A percentile compares a stretch with the other conserved stretches of the same genome.
phyloP scores from a whole-genome alignment of 176 grass and related monocot genomes.

The Triticum monococcum region DNA sequence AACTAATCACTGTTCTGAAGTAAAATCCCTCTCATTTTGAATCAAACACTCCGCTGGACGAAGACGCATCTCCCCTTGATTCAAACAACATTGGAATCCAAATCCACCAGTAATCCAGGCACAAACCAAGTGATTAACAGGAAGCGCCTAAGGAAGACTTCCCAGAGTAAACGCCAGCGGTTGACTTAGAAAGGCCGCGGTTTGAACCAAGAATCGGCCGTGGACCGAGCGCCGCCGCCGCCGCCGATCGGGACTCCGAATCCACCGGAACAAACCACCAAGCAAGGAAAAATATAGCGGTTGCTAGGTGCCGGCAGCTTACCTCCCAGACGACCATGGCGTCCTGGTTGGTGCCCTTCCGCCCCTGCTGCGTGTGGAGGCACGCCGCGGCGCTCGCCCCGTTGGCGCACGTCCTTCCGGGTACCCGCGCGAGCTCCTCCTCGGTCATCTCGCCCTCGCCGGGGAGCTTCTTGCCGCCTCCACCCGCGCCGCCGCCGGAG shows the following conservation, averaged over 20 bases:
- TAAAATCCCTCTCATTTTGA: slow-evolving; percentile 21
- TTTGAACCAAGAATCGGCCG: slow-evolving; percentile 33
- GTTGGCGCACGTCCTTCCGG: slow-evolving; percentile 74
- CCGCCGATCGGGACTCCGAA: slow-evolving; percentile 8
- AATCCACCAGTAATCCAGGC: slow-evolving; percentile 20
- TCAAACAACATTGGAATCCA: slow-evolving; percentile 17
- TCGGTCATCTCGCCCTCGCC: slow-evolving; percentile 43
- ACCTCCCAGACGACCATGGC: slow-evolving; percentile 98
- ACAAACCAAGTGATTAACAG: slow-evolving; percentile 19
- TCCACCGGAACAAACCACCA: slow-evolving; percentile 21
- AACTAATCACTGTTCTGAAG: slow-evolving; percentile 5
- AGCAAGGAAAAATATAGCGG: not conserved
- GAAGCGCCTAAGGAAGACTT: slow-evolving; percentile 7
- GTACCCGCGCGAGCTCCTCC: slow-evolving; percentile 61
- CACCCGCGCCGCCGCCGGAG: slow-evolving; percentile 19
- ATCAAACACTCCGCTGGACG: not conserved
- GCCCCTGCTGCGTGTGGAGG: slow-evolving; percentile 95
- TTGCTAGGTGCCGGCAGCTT: not conserved
- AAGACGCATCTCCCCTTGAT: not conserved
- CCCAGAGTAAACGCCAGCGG: slow-evolving; percentile 19
- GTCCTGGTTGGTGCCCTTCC: slow-evolving; percentile 98
- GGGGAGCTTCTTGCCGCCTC: slow-evolving; percentile 26
- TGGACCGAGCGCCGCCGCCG: not conserved
- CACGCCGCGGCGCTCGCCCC: slow-evolving; percentile 59
- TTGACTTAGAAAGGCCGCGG: slow-evolving; percentile 17